Evolutionary conservation across 805 yeast species (phyloP).

Genomic region (Hanseniaspora valbyensis): DNA sequence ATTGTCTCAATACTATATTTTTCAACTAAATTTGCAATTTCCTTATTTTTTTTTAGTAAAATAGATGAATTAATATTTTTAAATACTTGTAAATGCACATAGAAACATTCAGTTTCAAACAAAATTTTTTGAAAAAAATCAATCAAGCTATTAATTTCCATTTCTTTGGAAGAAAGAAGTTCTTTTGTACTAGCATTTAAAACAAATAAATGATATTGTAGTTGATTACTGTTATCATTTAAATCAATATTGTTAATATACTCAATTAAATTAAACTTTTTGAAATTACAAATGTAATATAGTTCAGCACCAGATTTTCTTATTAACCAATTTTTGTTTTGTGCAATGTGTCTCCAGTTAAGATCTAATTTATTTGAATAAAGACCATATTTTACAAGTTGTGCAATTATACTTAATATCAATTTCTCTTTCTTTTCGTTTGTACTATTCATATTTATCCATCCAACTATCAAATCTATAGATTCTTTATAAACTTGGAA

Average conservation of each 20-base stretch:
- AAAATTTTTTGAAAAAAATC: not conserved
- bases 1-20: not conserved
- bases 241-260: not conserved
- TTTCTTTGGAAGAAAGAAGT: not conserved
- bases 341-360: not conserved
- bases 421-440: constrained; percentile 1
- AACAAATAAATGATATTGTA: constrained; percentile 8
- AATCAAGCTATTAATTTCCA: not conserved
- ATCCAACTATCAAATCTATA: not conserved
- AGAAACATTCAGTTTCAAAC: not conserved
- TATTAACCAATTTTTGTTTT: constrained; percentile 4
- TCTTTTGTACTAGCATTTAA: not conserved
- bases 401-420: constrained; percentile 1
- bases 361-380: not conserved
- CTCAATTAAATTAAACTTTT: not conserved
- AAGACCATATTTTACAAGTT: constrained; percentile 4
- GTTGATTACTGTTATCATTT: not conserved
- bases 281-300: constrained; percentile 4
- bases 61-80: not conserved
- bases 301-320: constrained; percentile 12
- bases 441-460: not conserved
- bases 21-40: not conserved
- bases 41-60: not conserved
- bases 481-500: not conserved
- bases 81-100: constrained; percentile 6